phyloP scores from a whole-genome alignment of 768 basidiomycete genomes.

The Leccinum rimulosum region DNA sequence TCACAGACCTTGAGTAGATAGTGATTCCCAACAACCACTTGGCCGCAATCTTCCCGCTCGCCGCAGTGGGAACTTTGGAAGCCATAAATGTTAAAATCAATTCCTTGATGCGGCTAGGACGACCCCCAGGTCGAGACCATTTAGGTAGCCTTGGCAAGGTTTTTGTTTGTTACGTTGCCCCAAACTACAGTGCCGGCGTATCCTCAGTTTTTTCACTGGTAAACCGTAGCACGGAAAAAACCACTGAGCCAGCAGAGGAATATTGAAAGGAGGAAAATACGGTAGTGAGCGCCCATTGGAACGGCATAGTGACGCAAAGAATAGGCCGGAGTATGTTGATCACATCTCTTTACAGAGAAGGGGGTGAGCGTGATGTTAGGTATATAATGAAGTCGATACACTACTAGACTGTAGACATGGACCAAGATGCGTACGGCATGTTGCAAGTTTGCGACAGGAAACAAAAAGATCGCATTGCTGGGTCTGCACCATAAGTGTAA shows the following conservation, averaged over 20 bases:
- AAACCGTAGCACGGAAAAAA: too few species aligned
- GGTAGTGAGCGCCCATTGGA: not conserved
- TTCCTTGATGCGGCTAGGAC: too few species aligned
- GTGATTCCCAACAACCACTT: too few species aligned
- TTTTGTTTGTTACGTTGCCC: not conserved
- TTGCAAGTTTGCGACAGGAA: not conserved
- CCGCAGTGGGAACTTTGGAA: too few species aligned
- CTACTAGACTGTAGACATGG: not conserved
- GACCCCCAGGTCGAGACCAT: not conserved
- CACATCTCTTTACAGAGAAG: not conserved
- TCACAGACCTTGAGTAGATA: not conserved
- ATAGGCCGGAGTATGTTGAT: not conserved
- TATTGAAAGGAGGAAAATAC: not conserved
- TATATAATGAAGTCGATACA: not conserved
- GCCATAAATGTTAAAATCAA: too few species aligned
- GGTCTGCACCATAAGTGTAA: not conserved
- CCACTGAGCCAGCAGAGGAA: not conserved
- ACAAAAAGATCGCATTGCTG: not conserved
- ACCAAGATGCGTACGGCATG: not conserved
- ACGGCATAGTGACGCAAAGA: not conserved
- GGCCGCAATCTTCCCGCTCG: too few species aligned
- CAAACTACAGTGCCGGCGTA: not conserved
- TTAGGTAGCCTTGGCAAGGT: not conserved
- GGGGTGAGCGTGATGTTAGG: not conserved
- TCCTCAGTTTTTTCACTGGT: not conserved